A percentile compares a stretch with the other conserved stretches of the same genome.
phyloP scores from a whole-genome alignment of 257 asterid genomes.

The Datura wrightii region DNA sequence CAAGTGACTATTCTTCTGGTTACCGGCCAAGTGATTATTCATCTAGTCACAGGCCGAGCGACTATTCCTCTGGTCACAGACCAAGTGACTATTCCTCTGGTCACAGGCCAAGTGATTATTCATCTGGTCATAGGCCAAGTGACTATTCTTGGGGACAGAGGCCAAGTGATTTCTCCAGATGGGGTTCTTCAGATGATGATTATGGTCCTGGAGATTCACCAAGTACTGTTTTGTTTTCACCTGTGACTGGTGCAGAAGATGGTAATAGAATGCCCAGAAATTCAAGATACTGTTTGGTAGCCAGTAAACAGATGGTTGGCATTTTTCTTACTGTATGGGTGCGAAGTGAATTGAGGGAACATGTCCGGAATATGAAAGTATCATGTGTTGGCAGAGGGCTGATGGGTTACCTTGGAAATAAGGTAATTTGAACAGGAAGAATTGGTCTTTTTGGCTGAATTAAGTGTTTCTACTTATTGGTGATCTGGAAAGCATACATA shows the following conservation, averaged over 20 bases:
- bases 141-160: constrained; percentile 87
- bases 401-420: constrained; percentile 98
- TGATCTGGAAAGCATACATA: constrained; percentile 4
- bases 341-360: constrained; percentile 85
- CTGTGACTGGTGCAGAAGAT: constrained; percentile 67
- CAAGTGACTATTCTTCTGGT: constrained; percentile 74
- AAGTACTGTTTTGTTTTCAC: constrained; percentile 79
- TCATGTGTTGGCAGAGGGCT: constrained; percentile 96
- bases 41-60: constrained; percentile 71
- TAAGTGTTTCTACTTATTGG: not conserved
- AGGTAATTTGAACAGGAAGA: constrained; percentile 55
- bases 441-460: not conserved
- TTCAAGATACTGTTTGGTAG: constrained; percentile 76
- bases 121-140: constrained; percentile 79
- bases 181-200: constrained; percentile 94
- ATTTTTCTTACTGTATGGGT: constrained; percentile 94
- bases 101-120: constrained; percentile 74
- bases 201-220: constrained; percentile 83
- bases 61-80: constrained; percentile 61
- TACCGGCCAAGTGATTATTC: constrained; percentile 73
- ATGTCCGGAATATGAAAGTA: constrained; percentile 80
- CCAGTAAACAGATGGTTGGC: constrained; percentile 99
- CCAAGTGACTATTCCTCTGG: constrained; percentile 81
- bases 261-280: constrained; percentile 48
- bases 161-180: constrained; percentile 86